These are phyloP conservation scores for Phallus indusiatus DNA, from an alignment of 768 basidiomycete species.

Conservation along the genomic window DNA sequence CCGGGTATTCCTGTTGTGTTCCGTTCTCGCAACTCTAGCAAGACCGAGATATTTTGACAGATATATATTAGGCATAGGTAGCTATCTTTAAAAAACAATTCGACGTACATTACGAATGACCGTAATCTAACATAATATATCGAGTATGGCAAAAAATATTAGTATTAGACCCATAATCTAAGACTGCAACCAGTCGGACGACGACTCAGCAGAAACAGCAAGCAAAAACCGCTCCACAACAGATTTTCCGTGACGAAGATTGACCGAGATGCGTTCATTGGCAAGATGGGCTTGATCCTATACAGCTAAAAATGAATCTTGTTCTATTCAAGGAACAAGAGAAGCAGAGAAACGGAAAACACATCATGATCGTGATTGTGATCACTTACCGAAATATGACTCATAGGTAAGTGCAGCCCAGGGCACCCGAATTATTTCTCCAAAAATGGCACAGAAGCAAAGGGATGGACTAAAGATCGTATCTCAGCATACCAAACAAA, in stretches of 20 bases:
- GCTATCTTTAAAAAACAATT: too few relatives aligned
- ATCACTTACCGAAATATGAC: conserved; percentile 69
- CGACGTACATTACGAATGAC: too few relatives aligned
- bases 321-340: background rate
- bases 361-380: too few relatives aligned
- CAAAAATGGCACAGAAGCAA: conserved; percentile 85
- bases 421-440: conserved; percentile 87
- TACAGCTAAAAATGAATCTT: background rate
- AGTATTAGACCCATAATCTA: too few relatives aligned
- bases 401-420: conserved; percentile 90
- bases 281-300: conserved; percentile 90
- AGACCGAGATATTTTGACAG: too few relatives aligned
- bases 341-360: background rate
- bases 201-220: conserved; percentile 1
- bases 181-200: background rate
- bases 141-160: too few relatives aligned
- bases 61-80: too few relatives aligned
- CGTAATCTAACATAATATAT: too few relatives aligned
- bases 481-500: background rate
- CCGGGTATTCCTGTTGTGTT: too few relatives aligned
- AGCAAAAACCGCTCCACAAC: conserved; percentile 60
- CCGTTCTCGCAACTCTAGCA: too few relatives aligned
- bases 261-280: conserved; percentile 84
- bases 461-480: conserved; percentile 64
- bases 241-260: conserved; percentile 67